These are phyloP conservation scores for Hysterangium stoloniferum DNA, from an alignment of 768 basidiomycete genomes.

Conservation along the genomic window DNA sequence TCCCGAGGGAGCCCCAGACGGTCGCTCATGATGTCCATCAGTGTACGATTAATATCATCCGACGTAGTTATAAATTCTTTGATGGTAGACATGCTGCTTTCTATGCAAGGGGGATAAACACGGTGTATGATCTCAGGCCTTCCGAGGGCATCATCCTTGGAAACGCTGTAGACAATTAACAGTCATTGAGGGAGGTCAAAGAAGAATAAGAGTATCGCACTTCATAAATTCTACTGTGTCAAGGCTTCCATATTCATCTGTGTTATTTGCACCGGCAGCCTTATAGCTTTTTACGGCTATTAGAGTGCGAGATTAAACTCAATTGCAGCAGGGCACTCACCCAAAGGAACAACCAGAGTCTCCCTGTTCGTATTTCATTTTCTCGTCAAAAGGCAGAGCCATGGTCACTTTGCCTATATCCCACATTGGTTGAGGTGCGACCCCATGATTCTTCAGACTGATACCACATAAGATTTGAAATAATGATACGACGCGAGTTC, in stretches of 20 bases:
- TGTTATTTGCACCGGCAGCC: constrained; percentile 23
- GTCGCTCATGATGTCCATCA: constrained; percentile 26
- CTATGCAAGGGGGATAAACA: constrained; percentile 26
- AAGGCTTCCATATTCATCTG: constrained; percentile 23
- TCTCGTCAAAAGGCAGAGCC: constrained; percentile 34
- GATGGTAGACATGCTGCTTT: constrained; percentile 23
- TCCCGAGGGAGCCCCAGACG: constrained; percentile 27
- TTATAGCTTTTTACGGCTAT: constrained; percentile 18
- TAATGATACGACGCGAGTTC: not conserved
- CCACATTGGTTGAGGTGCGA: constrained; percentile 33
- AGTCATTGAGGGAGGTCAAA: not conserved
- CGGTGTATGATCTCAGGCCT: constrained; percentile 25
- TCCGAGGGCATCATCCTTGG: constrained; percentile 29
- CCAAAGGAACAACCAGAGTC: constrained; percentile 34
- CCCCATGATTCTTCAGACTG: constrained; percentile 39
- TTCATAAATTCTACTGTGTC: constrained; percentile 28
- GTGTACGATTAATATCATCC: constrained; percentile 22
- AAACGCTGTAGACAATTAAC: constrained; percentile 12
- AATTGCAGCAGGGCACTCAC: constrained; percentile 14
- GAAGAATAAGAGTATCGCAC: not conserved
- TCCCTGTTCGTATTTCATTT: constrained; percentile 36
- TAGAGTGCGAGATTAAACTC: not conserved
- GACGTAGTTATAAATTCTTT: constrained; percentile 24
- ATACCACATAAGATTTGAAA: not conserved
- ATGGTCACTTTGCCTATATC: constrained; percentile 35